Evolutionary conservation across 2,329 filamentous ascomycete species (phyloP), one percentile per base, ranked within the genome.

Genomic region (Diaporthe longicolla): DNA sequence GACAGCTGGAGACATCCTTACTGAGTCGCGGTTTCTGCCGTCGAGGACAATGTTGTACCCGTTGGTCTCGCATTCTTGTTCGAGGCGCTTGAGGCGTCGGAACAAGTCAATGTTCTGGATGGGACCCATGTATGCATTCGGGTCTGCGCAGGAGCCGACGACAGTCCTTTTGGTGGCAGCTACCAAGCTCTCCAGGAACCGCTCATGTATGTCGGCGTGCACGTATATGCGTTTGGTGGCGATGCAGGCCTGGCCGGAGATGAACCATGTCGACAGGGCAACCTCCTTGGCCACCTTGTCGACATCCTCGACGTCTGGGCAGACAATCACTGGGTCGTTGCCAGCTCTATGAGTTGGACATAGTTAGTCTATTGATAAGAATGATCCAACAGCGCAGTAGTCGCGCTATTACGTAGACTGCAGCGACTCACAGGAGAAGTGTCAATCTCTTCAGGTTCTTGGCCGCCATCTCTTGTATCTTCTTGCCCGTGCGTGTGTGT

Each of bases 41-140:
- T 63, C 58, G 24, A 63, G 40, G 13, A 63, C 37, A 11, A 63
- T 63, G 40, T 63, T 63, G 37, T 63, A 63, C 15, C 58, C 58
- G 5, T 63, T 63, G 17, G 58, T 63, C 58, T 29, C 58, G 17
- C 58, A 63, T 21, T 45, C 58, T 29, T 63, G 58, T 45, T 63
- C 58, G 24, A 63, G 58, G 58, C 58, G 58, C 58, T 63, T 63
- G 37, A 63, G 58, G 19, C 58, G 58, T 13, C 58, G 58, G 40
- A 45, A 63, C 1, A 63, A 7, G 58, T 63, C 58, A 63, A 45
- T 24, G 8, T 63, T 63, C 37, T 63, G 58, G 17, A 63, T 63
- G 7, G 58, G 58, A 10, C 58, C 58, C 1, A 63, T 63, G 24
- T 63, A 63, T n/a, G 40, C 58, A 45, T 63, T 24, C 0, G 58